Conservation (phyloP, 2,329 filamentous ascomycete species). For the Helicocarpus griseus region DNA sequence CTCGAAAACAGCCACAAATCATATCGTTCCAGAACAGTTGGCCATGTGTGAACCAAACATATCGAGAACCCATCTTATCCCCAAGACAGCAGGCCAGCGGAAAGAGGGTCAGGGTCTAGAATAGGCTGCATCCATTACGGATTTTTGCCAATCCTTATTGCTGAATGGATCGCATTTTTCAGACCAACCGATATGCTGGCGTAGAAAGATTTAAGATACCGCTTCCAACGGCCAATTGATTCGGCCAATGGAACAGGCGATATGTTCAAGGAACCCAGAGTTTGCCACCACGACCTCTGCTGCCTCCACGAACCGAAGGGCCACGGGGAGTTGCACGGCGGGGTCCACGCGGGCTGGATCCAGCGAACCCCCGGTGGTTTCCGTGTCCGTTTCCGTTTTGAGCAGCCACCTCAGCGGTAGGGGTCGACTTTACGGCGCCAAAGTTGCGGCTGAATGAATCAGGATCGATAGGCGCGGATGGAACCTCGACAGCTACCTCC, state of each 20-base stretch:
- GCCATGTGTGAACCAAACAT: not conserved
- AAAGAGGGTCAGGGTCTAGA: not conserved
- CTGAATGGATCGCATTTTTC: not conserved
- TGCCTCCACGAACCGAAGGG: slow-evolving; percentile 25
- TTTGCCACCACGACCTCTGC: slow-evolving; percentile 33
- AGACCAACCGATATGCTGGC: not conserved
- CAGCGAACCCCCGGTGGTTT: slow-evolving; percentile 22
- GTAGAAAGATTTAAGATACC: not conserved
- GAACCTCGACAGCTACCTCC: slow-evolving; percentile 32
- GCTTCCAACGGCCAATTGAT: not conserved
- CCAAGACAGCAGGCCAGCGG: not conserved
- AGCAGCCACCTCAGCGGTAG: slow-evolving; percentile 23
- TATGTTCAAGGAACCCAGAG: slow-evolving; percentile 36
- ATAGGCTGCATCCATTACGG: not conserved
- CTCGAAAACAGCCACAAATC: not conserved
- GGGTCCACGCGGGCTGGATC: slow-evolving; percentile 23
- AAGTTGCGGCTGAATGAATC: slow-evolving; percentile 39
- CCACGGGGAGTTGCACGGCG: slow-evolving; percentile 28
- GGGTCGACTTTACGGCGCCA: slow-evolving; percentile 20
- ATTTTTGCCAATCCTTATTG: not conserved
- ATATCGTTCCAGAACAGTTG: not conserved
- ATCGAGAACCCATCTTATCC: not conserved
- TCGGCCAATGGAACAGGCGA: not conserved
- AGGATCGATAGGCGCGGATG: slow-evolving; percentile 38
- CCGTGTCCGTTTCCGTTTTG: slow-evolving; percentile 16